Evolutionary conservation across 2,329 filamentous ascomycete genomes (phyloP).

Genomic region (Colletotrichum caudatum): DNA sequence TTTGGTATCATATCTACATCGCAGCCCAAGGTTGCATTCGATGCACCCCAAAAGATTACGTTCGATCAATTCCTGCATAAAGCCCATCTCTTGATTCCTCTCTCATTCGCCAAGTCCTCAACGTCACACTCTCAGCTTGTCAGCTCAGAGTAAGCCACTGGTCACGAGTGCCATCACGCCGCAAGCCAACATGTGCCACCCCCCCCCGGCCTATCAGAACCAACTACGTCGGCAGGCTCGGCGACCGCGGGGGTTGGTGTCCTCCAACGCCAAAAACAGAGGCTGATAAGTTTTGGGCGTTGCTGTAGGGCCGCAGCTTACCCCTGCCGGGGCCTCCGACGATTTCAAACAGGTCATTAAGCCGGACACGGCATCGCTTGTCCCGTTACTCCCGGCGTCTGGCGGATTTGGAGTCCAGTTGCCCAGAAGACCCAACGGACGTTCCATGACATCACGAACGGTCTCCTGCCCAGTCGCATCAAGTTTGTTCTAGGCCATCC

Average conservation of each 20-base stretch:
- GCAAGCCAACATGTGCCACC: neutral
- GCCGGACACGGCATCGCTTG: neutral
- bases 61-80: neutral
- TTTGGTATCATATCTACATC: accelerated
- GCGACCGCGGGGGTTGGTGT: neutral
- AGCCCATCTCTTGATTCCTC: too few relatives aligned
- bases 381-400: slow-evolving; percentile 13
- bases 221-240: neutral
- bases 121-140: too few relatives aligned
- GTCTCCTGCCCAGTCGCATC: neutral
- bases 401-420: neutral
- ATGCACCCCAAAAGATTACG: too few relatives aligned
- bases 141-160: neutral
- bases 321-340: neutral
- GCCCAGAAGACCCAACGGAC: neutral
- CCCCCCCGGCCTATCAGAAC: neutral
- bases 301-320: neutral
- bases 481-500: neutral
- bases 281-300: neutral
- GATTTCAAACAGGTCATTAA: slow-evolving; percentile 19
- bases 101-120: neutral
- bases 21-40: too few relatives aligned
- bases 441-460: slow-evolving; percentile 7
- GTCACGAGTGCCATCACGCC: neutral
- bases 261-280: neutral